Evolutionary conservation across 1,139 yeast species (phyloP).

Genomic region (Yarrowia galli): DNA sequence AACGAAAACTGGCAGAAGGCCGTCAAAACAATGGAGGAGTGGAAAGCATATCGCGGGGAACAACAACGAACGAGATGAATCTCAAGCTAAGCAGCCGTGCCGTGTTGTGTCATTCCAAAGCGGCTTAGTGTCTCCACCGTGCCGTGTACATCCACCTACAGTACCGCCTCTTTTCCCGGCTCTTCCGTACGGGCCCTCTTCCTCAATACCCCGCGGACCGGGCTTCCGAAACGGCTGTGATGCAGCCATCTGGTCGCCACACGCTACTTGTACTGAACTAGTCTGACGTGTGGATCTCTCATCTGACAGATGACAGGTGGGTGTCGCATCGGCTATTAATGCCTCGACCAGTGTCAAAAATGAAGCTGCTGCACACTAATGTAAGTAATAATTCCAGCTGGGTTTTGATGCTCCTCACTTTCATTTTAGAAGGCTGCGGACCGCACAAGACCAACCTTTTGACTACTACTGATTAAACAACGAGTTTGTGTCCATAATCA

Average conservation of each 20-base stretch:
- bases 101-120: neutral
- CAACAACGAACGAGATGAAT: neutral
- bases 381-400: neutral
- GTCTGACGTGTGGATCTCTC: slow-evolving; percentile 22
- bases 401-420: neutral
- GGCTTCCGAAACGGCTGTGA: slow-evolving; percentile 22
- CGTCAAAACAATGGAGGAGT: slow-evolving; percentile 48
- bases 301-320: slow-evolving; percentile 13
- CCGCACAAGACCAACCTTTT: neutral
- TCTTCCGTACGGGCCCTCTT: neutral
- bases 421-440: neutral
- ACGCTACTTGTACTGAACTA: neutral
- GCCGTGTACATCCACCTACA: neutral
- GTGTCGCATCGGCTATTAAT: slow-evolving; percentile 14
- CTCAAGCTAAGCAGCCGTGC: neutral
- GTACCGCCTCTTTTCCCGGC: neutral
- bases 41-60: slow-evolving; percentile 44
- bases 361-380: slow-evolving; percentile 4
- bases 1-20: slow-evolving; percentile 48
- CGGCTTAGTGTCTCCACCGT: neutral
- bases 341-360: slow-evolving; percentile 8
- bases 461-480: neutral
- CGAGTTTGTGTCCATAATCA: neutral
- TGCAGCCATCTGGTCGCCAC: slow-evolving; percentile 16
- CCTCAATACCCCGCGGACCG: slow-evolving; percentile 9